These are phyloP conservation scores for Cadophora malorum DNA, from an alignment of 2,329 filamentous ascomycete genomes.

Conservation along the genomic window DNA sequence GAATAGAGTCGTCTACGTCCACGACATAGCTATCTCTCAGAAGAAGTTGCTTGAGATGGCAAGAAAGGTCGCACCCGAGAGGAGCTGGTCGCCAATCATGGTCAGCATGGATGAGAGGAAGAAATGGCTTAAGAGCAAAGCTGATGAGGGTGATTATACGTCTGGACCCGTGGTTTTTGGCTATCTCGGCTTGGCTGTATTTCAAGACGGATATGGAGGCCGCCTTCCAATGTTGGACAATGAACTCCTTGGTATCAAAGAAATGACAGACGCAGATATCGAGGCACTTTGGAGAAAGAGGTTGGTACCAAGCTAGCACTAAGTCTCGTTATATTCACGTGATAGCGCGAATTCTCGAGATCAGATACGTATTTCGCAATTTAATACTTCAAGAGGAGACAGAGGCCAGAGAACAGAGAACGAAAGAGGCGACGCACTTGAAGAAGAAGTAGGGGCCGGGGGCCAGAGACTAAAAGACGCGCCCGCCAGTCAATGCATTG, in stretches of 20 bases:
- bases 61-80: conserved; percentile 45
- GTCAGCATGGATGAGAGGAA: conserved; percentile 28
- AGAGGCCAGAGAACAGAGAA: too few species aligned
- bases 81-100: conserved; percentile 38
- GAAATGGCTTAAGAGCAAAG: conserved; percentile 30
- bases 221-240: conserved; percentile 49
- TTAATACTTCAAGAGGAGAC: too few species aligned
- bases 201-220: conserved; percentile 45
- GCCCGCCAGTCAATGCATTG: too few species aligned
- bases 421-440: too few species aligned
- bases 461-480: too few species aligned
- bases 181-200: conserved; percentile 47
- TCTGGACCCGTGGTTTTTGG: conserved; percentile 44
- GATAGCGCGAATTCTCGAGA: too few species aligned
- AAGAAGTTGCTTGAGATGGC: conserved; percentile 46
- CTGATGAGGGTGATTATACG: conserved; percentile 38
- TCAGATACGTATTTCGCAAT: too few species aligned
- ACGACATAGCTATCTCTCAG: conserved; percentile 54
- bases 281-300: conserved; percentile 42
- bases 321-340: too few species aligned
- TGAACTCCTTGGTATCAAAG: conserved; percentile 53
- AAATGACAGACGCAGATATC: conserved; percentile 50
- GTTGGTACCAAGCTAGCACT: conserved; percentile 13
- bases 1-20: conserved; percentile 56
- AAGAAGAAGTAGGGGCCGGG: too few species aligned